Base-by-base conservation (phyloP, 768 basidiomycete species). In the Cystoderma amianthinum region DNA sequence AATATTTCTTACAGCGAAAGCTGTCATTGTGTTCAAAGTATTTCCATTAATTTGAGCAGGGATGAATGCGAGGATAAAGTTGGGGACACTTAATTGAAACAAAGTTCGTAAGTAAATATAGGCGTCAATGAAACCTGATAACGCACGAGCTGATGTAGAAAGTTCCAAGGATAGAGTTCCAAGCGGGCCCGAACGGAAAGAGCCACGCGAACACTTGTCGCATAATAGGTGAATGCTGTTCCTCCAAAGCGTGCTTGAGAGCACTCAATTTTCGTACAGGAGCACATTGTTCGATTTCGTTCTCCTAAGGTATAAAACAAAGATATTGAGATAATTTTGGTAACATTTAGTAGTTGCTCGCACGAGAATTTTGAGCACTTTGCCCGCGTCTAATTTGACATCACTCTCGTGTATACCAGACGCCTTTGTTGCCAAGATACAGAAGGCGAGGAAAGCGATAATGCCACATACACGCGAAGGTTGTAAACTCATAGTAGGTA, bases 131-230 rank as follows among this genome's bases (percentile, higher is more conserved):
- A 43, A 47, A 45, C 40, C 39, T 46, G 17, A 17, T 33, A 37
- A 76, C 88, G 56, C 59, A 93, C 91, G 90, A 94, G 72, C 88
- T 92, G 64, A 94, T 94, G 69, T 94, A 94, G 71, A 94, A 92
- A 15, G 92, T 94, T 47, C 87, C 92, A 20, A 94, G 71, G 42
- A 96, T 71, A 28, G 87, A 84, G 61, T 92, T 93, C 82, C 82
- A 88, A 5, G 79, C 91, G 44, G 89, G 90, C 23, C 87, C 85
- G 54, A 94, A 95, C 24, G 91, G 91, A 56, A 95, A 95, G 44
- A 93, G 63, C 66, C 76, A 77, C 3, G 74, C 68, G 62, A 94
- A 94, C 24, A 90, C 70, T 53, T 80, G 75, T 42, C 84, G 82
- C 80, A 92, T 78, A 36, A 88, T 58, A 21, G 85, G 82, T 19